Base-by-base conservation (phyloP, 257 asterid genomes). In the Lithospermum erythrorhizon region DNA sequence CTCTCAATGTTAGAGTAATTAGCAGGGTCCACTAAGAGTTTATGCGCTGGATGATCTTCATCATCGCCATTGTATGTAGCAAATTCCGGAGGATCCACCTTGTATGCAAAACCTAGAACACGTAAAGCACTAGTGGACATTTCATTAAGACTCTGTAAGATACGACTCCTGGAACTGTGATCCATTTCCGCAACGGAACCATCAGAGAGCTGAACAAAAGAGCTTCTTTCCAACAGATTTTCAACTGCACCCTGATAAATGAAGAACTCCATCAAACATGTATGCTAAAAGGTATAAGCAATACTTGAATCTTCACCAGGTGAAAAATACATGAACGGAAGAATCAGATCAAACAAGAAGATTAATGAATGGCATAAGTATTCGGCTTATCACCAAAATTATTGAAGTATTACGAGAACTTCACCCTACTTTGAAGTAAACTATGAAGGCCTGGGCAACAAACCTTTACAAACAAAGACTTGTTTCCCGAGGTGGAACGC, bases 1-100 rank as follows among this genome's bases (percentile, higher is more conserved):
- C 94, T 89, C 88, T 93, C 99, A 57, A 93, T 89, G 54, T 87
- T 79, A 55, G 99, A 73, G 71, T 93, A 93, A 70, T 79, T 84
- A 65, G 80, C 79, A 64, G 97, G 97, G 76, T 93, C 82, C 64
- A 89, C 76, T 66, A 93, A 75, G 60, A 80, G 95, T 74, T 84
- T 24, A 60, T 93, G 96, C 66, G 97, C 87, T 29, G 99, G 99
- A 75, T 93, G 97, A 72, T 89, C 97, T 69, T 93, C 99, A 67
- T 81, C 86, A 66, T 81, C 86, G 30, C 99, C 97, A 29, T 85
- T 73, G 68, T 93, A 93, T 48, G 96, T 81, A 22, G 73, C 74
- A 67, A 93, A 89, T 21, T 81, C 87, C 6, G 79, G 89, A 58
- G 85, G 74, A 32, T 84, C 83, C 54, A 70, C 87, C 81, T 70